These are phyloP conservation scores for Daldinia concentrica DNA, from an alignment of 495 filamentous ascomycete genomes.

Conservation along the genomic window DNA sequence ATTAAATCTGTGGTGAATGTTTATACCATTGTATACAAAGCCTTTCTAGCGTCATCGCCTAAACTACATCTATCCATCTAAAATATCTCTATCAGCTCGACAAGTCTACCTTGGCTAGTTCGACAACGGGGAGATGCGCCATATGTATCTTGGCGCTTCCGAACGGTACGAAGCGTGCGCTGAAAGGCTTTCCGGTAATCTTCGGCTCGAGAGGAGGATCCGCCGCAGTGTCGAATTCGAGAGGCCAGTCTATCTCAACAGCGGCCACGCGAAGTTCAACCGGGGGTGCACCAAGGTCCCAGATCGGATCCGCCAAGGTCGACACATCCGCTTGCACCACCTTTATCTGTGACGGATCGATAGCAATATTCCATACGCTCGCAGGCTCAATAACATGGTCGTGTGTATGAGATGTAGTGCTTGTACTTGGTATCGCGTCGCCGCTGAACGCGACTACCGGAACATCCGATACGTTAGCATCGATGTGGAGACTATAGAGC, in stretches of 20 bases:
- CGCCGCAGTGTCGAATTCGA: constrained; percentile 57
- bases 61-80: constrained; percentile 12
- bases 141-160: constrained; percentile 68
- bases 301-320: constrained; percentile 58
- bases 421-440: constrained; percentile 22
- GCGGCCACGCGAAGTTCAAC: constrained; percentile 59
- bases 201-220: constrained; percentile 51
- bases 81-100: constrained; percentile 14
- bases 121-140: constrained; percentile 61
- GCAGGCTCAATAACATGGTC: constrained; percentile 47
- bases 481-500: constrained; percentile 62
- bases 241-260: constrained; percentile 63
- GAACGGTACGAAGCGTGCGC: constrained; percentile 62
- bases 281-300: constrained; percentile 58
- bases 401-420: constrained; percentile 40
- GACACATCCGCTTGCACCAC: constrained; percentile 38
- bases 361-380: constrained; percentile 61
- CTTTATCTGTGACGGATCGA: constrained; percentile 55
- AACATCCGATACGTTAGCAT: constrained; percentile 35
- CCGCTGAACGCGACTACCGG: constrained; percentile 27
- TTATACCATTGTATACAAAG: constrained; percentile 8
- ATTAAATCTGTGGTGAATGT: background rate
- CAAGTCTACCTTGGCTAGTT: constrained; percentile 38
- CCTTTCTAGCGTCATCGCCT: constrained; percentile 9
- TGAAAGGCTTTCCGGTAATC: constrained; percentile 48